Evolutionary conservation across 169 alveolate species (phyloP), one percentile per base, ranked within the genome.

Genomic region (Eimeria praecox): DNA sequence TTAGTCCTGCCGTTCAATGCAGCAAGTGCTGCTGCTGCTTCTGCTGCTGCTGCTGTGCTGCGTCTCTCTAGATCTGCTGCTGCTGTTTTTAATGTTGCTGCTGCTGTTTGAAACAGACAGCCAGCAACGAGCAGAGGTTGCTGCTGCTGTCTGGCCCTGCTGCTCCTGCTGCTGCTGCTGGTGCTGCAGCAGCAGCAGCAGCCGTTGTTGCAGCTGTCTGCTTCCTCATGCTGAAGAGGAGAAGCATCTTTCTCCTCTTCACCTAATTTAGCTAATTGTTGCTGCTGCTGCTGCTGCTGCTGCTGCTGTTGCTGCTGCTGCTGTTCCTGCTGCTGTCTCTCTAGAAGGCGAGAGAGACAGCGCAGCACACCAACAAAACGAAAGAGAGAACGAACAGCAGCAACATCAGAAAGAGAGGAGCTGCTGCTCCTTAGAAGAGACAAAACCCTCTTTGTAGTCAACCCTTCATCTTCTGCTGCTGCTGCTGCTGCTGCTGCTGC

Each of bases 1-100:
- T 49, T 20, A 6, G 3, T 27, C 27, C 10, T 38, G 12, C 49
- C 73, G 22, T 35, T 46, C 46, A 82, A 46, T 5, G 73, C 56
- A 30, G 90, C 38, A 44, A 49, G 35, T 16, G 90, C 90, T 3
- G 90, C 66, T 38, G 90, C 46, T n/a, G 73, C 46, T 49, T 82
- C 90, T n/a, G 66, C 33, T 82, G 66, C 69, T 82, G 90, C 90
- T 27, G 73, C 90, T 12, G 14, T 27, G 44, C 71, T 24, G 64
- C 73, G 49, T 33, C n/a, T 14, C 44, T 52, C 90, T 38, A 82
- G 73, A 30, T 44, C 42, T 30, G 44, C 44, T 27, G 33, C 90
- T 24, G 46, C 90, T n/a, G 9, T 30, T 24, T 82, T 33, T 30
- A 82, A 73, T 5, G 71, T 27, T 52, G 90, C 46, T 30, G 66